phyloP scores from a whole-genome alignment of 768 basidiomycete species.

The Boletus pseudo-olivaceus region DNA sequence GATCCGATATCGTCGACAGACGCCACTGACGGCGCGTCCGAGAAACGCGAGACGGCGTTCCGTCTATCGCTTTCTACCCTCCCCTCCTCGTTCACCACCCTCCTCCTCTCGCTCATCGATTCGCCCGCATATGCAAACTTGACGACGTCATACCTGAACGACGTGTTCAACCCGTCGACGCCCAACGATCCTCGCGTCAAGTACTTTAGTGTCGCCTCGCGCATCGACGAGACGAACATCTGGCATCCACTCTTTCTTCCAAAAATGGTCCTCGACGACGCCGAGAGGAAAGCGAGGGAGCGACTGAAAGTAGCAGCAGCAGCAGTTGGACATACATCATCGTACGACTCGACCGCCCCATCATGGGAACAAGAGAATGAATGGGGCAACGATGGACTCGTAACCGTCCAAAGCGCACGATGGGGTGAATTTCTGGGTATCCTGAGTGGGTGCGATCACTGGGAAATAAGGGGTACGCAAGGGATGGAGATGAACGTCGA shows the following conservation, averaged over 20 bases:
- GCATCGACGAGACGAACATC: conserved; percentile 59
- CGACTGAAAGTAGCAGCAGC: conserved; percentile 36
- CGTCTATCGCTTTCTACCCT: conserved; percentile 59
- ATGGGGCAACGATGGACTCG: conserved; percentile 91
- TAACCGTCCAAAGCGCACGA: conserved; percentile 85
- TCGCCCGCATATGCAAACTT: conserved; percentile 96
- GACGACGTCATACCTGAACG: conserved; percentile 76
- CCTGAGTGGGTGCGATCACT: conserved; percentile 90
- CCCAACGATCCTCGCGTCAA: conserved; percentile 79
- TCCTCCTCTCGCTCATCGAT: conserved; percentile 86
- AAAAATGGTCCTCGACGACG: conserved; percentile 88
- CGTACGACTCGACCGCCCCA: conserved; percentile 24
- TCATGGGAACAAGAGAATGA: conserved; percentile 50
- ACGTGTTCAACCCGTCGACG: conserved; percentile 77
- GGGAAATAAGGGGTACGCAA: conserved; percentile 90
- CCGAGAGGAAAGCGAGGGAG: conserved; percentile 59
- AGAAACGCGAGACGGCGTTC: conserved; percentile 33
- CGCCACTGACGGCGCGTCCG: neutral
- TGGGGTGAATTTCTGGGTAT: conserved; percentile 97
- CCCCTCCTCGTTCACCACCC: conserved; percentile 81
- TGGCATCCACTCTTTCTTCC: conserved; percentile 98
- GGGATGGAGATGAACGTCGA: conserved; percentile 69
- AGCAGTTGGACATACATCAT: neutral
- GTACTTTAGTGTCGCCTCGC: conserved; percentile 89
- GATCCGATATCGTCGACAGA: conserved; percentile 1